Evolutionary conservation across 352 stramenopile species (phyloP), one percentile per base, ranked within the genome.

Genomic region (Phytophthora niederhauseri): DNA sequence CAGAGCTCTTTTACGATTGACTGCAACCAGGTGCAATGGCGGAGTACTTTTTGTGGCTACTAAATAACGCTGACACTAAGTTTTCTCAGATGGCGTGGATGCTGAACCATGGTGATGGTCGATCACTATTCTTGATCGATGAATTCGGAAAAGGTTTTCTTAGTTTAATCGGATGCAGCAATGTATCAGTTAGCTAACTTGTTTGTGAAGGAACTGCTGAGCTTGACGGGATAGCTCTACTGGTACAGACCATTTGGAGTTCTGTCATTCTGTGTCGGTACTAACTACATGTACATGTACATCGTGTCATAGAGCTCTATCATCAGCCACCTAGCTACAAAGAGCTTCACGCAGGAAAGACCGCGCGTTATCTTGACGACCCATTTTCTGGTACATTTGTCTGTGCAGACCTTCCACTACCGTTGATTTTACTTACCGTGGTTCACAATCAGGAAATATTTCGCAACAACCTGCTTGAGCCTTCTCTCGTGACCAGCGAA

Each of bases 1-100:
- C 87, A 95, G 49, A 95, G 87, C 59, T 95, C 89, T 6, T 97
- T 97, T 55, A 95, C 89, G 6, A 95, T 97, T 36, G 89, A 97
- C 68, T 95, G 86, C 70, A 92, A 84, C 26, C 89, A 96, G 77
- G 89, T 95, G 66, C 14, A 54, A 3, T 38, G 12, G 20, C 55
- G 15, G 7, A 31, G 15, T 17, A 26, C 24, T 26, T 26, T 46
- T 24, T 48, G 34, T 43, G 34, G 34, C 34, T 17, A 43, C 34
- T 26, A n/a, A 17, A 43, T 17, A 17, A 17, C 14, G 34, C 14
- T 43, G 34, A 43, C 34, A 43, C 15, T 43, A 17, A 11, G 34
- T 43, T n/a, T 19, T 57, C 11, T 15, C 68, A 97, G 86, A 85
- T 97, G 59, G 83, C 86, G 2, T 84, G 84, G 70, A 97, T 97